Evolutionary conservation across 2,329 filamentous ascomycete species (phyloP), one percentile per base, ranked within the genome.

Genomic region (Xylariaceae sp.): DNA sequence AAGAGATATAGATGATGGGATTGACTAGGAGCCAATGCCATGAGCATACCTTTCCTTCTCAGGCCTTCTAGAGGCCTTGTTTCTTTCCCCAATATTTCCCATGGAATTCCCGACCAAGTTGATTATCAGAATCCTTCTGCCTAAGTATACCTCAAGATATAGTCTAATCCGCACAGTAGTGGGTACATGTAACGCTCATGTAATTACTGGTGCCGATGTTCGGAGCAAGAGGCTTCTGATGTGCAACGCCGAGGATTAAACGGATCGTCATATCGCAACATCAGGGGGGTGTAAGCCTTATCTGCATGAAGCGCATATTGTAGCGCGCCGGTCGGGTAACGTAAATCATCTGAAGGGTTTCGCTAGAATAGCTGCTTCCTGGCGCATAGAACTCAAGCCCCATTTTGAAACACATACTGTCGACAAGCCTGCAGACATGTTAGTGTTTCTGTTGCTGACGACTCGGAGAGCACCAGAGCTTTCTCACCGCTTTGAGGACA

Each of bases 401-500:
- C 60, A 41, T 69, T 65, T 37, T 66, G 73, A 55, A 79, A 75
- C 30, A 85, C 72, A 67, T 83, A 85, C 61, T 82, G 79, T 57
- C 79, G 77, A 67, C 81, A 83, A 4, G 82, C 81, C 70, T 77
- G 57, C 73, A 56, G 60, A 46, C 39, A 36, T 40, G 47, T 59
- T 53, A 63, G 51, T 36, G 39, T 43, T 21, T 41, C 11, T 6
- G 3, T 24, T 43, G 16, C 46, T 30, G 48, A 18, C 35, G 11
- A 41, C 23, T 20, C 21, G 36, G 40, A 16, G 46, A 21, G 30
- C 6, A 21, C 16, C 29, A 20, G 37, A 39, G 42, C 46, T 32
- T 45, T 45, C 84, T 71, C 75, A 87, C 85, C 55, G 76, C 72
- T 70, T 83, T 84, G 62, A 88, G 75, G 29, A 85, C 77, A 71